Conservation (phyloP, 352 stramenopile genomes). For the Globisporangium recalcitrans region DNA sequence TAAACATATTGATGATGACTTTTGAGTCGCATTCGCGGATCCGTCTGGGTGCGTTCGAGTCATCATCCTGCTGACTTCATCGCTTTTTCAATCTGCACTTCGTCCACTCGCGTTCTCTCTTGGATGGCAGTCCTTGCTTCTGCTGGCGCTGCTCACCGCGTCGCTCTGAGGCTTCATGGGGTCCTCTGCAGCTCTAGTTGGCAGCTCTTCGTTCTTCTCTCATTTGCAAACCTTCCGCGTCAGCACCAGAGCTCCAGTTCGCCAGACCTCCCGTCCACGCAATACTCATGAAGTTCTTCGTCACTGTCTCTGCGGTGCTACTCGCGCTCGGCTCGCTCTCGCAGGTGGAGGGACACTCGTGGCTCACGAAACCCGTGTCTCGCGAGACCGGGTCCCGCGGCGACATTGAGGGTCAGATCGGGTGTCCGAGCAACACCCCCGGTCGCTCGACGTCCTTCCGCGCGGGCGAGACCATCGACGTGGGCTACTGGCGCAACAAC, state of each 20-base stretch:
- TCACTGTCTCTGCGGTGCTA: not conserved
- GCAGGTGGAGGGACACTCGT: slow-evolving; percentile 32
- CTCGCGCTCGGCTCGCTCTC: slow-evolving; percentile 1
- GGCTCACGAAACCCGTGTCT: slow-evolving; percentile 36
- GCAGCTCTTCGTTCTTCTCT: not conserved
- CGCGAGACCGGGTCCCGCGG: slow-evolving; percentile 26
- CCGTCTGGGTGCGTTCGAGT: not conserved
- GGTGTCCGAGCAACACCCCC: slow-evolving; percentile 15
- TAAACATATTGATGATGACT: not conserved
- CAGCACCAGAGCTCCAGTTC: not conserved
- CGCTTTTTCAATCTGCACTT: not conserved
- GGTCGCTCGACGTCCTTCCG: slow-evolving; percentile 15
- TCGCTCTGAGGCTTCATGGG: not conserved
- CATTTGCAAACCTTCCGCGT: not conserved
- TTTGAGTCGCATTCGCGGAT: not conserved
- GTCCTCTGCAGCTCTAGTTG: not conserved
- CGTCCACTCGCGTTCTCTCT: not conserved
- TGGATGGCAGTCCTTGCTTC: not conserved
- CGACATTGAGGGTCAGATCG: slow-evolving; percentile 24
- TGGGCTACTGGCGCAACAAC: slow-evolving; percentile 32
- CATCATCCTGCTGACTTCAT: not conserved
- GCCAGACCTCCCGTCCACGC: too few species aligned
- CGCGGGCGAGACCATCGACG: slow-evolving; percentile 22
- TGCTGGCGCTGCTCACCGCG: not conserved
- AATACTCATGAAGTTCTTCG: slow-evolving; percentile 7